These are phyloP conservation scores for Spergularia azorica DNA, from an alignment of 179 eudicot species.

Conservation along the genomic window DNA sequence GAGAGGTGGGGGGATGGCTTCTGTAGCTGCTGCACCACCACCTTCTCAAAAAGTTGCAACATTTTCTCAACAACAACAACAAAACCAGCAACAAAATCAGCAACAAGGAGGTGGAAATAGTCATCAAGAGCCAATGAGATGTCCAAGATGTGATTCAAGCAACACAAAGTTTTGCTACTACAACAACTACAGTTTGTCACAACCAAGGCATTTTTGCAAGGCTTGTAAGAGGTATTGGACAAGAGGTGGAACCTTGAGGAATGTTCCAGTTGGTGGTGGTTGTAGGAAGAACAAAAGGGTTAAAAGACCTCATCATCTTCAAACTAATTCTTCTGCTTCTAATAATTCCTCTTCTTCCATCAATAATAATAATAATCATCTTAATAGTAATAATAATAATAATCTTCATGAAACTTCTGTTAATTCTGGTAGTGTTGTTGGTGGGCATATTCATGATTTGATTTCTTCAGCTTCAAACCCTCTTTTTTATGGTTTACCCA, in stretches of 20 bases:
- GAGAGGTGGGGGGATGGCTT: slow-evolving; percentile 31
- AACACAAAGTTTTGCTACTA: slow-evolving; percentile 76
- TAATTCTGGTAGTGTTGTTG: slow-evolving; percentile 26
- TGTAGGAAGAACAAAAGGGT: slow-evolving; percentile 62
- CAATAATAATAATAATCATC: slow-evolving; percentile 3
- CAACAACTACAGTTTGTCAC: slow-evolving; percentile 70
- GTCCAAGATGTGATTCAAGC: slow-evolving; percentile 66
- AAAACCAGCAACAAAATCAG: slow-evolving; percentile 13
- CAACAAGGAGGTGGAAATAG: slow-evolving; percentile 52
- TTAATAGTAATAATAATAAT: background rate
- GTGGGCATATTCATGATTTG: slow-evolving; percentile 23
- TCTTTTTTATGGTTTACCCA: slow-evolving; percentile 41
- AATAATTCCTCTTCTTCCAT: background rate
- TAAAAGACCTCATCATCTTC: slow-evolving; percentile 34
- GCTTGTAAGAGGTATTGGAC: slow-evolving; percentile 78
- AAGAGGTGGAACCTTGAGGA: slow-evolving; percentile 62
- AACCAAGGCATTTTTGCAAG: slow-evolving; percentile 71
- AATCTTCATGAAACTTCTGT: slow-evolving; percentile 24
- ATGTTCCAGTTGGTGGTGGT: slow-evolving; percentile 73
- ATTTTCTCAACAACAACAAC: slow-evolving; percentile 14
- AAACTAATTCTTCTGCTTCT: slow-evolving; percentile 13
- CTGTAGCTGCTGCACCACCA: slow-evolving; percentile 16
- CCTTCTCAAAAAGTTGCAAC: slow-evolving; percentile 16
- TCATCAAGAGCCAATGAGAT: slow-evolving; percentile 40
- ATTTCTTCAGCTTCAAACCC: slow-evolving; percentile 29